Evolutionary conservation across 1,284 basidiomycete species (phyloP).

Genomic region (Ceratobasidium sp.): DNA sequence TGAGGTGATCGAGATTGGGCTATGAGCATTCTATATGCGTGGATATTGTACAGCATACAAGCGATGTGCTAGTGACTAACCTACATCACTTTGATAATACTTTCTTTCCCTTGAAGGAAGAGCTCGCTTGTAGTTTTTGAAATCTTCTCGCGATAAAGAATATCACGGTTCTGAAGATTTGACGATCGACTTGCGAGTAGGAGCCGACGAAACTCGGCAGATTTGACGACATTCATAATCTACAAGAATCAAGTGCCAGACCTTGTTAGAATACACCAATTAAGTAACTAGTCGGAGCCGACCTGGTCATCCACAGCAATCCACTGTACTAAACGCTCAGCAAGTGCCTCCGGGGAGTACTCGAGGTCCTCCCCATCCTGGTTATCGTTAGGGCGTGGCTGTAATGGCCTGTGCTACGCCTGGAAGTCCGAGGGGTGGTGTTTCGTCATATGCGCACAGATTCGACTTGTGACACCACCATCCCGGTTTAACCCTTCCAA

Average conservation of each 20-base stretch:
- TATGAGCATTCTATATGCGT: neutral
- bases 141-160: conserved; percentile 19
- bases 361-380: neutral
- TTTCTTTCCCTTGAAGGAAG: neutral
- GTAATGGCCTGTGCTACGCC: neutral
- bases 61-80: neutral
- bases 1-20: conserved; percentile 42
- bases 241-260: neutral
- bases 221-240: conserved; percentile 26
- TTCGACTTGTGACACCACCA: neutral
- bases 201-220: neutral
- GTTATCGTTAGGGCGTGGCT: no score
- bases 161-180: conserved; percentile 21
- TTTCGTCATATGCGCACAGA: conserved; percentile 5
- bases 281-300: no score
- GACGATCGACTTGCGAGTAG: no score
- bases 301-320: conserved; percentile 21
- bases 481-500: neutral
- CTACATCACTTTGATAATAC: neutral
- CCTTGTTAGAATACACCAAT: neutral
- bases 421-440: neutral
- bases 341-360: neutral
- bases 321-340: neutral
- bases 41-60: no score
- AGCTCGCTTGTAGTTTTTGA: neutral